Base-by-base conservation (phyloP, 208 protist genomes). In the Leishmania lainsoni region DNA sequence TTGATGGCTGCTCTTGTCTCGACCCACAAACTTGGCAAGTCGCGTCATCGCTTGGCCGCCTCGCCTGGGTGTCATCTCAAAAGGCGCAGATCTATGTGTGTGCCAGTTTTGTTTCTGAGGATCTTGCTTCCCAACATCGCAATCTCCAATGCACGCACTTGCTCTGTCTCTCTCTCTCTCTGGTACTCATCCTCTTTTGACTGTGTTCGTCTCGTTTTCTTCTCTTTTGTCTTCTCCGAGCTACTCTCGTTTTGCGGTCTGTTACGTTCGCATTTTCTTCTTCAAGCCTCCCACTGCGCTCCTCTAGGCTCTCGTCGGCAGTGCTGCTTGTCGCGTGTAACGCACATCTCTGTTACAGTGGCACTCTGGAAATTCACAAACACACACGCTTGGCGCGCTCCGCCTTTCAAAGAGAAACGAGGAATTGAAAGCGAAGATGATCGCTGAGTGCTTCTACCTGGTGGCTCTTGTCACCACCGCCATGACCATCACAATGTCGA, bases 391-490 rank as follows among this genome's bases (percentile, higher is more conserved):
- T 66, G n/a, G 3, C 59, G n/a, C 9, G 12, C n/a, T 35, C 14
- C 17, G 16, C 35, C 59, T 17, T 26, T 26, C 59, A 66, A 10
- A 29, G 12, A 10, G n/a, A 17, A 9, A 9, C 20, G 20, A 49
- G 0, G 12, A 17, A 35, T 22, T 1, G 16, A 5, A 58, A n/a
- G 48, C 14, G 35, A 56, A 61, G 39, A 82, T 82, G 79, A 3
- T 73, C 20, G 1, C 56, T 12, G n/a, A 78, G 72, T 82, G 79
- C 72, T 82, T 82, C n/a, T 82, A 65, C 12, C 61, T 82, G 14
- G 29, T 58, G 32, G 56, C 42, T 22, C 58, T 82, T 20, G 17
- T 82, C 70, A 82, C 79, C 10, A 82, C 79, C 5, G 68, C 68
- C 20, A 72, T 72, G 17, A 82, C 70, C 16, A 72, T 82, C 51